Percentiles rank a stretch among this genome's conserved stretches.
Evolutionary conservation across 2,329 filamentous ascomycete species (phyloP).

Genomic region (Rasamsonia emersonii): DNA sequence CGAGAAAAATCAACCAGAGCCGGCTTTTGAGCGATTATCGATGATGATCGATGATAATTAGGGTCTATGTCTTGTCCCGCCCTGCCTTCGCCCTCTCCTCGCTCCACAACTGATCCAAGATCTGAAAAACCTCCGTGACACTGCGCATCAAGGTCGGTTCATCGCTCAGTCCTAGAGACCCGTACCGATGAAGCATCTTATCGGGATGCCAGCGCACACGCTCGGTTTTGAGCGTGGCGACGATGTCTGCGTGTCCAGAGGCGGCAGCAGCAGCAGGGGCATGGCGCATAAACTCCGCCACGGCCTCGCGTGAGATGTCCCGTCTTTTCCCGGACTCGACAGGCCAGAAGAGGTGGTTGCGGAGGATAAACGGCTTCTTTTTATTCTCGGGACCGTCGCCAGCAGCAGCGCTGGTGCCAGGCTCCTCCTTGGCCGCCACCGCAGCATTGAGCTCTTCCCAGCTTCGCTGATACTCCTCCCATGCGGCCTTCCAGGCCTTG

Average conservation of each 20-base stretch:
- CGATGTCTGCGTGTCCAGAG: constrained; percentile 21
- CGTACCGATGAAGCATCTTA: constrained; percentile 87
- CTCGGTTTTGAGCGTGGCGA: constrained; percentile 64
- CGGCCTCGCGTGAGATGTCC: constrained; percentile 50
- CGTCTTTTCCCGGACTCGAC: constrained; percentile 51
- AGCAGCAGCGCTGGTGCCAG: constrained; percentile 5
- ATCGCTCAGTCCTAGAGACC: constrained; percentile 59
- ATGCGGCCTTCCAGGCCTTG: constrained; percentile 46
- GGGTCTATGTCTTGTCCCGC: constrained; percentile 7
- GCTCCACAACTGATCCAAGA: constrained; percentile 72
- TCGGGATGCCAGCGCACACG: constrained; percentile 94
- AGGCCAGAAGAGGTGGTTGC: constrained; percentile 60
- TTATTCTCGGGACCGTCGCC: constrained; percentile 7
- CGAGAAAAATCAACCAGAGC: no score
- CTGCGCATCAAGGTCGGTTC: constrained; percentile 56
- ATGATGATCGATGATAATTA: no score
- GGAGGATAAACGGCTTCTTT: constrained; percentile 17
- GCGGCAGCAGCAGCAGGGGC: constrained; percentile 28
- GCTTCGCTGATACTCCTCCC: constrained; percentile 54
- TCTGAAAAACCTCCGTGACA: constrained; percentile 86
- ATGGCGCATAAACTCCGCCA: constrained; percentile 61
- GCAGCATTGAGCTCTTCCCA: constrained; percentile 50
- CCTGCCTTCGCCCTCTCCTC: constrained; percentile 41
- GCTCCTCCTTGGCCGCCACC: constrained; percentile 10
- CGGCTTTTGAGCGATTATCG: no score